Percentiles rank a stretch among this genome's conserved stretches.
phyloP scores from a whole-genome alignment of 2,329 filamentous ascomycete species.

The Cytospora piceicola region DNA sequence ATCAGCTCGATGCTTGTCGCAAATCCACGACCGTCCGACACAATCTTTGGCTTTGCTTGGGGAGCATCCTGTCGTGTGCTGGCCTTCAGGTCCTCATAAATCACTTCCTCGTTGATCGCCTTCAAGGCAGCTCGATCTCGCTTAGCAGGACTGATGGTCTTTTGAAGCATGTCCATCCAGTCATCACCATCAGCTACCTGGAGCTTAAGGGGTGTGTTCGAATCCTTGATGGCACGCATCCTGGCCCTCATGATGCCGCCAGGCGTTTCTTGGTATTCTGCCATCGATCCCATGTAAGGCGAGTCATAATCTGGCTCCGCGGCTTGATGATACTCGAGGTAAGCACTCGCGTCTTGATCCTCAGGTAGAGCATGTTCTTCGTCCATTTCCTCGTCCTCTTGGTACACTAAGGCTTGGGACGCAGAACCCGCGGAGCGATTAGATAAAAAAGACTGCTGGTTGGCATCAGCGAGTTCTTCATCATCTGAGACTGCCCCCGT shows the following conservation, averaged over 20 bases:
- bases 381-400: constrained; percentile 71
- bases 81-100: constrained; percentile 49
- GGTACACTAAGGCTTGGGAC: constrained; percentile 62
- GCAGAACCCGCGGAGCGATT: constrained; percentile 83
- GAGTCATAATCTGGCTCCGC: constrained; percentile 68
- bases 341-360: constrained; percentile 76
- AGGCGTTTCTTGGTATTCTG: constrained; percentile 55
- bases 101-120: constrained; percentile 63
- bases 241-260: constrained; percentile 66
- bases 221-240: constrained; percentile 66
- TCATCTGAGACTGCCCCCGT: constrained; percentile 59
- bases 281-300: constrained; percentile 54
- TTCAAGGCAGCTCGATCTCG: constrained; percentile 78
- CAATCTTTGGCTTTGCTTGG: constrained; percentile 40
- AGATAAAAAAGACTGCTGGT: constrained; percentile 84
- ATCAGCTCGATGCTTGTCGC: constrained; percentile 92
- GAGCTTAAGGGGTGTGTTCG: constrained; percentile 60
- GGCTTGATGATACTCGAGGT: constrained; percentile 72
- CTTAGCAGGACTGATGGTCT: constrained; percentile 92
- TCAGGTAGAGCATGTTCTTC: constrained; percentile 77
- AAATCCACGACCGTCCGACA: constrained; percentile 66
- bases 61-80: constrained; percentile 38
- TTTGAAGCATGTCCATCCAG: constrained; percentile 92
- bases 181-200: constrained; percentile 74
- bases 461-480: constrained; percentile 53